Evolutionary conservation across 108 stramenopile genomes (phyloP).

Genomic region (Epipyxis sp.): DNA sequence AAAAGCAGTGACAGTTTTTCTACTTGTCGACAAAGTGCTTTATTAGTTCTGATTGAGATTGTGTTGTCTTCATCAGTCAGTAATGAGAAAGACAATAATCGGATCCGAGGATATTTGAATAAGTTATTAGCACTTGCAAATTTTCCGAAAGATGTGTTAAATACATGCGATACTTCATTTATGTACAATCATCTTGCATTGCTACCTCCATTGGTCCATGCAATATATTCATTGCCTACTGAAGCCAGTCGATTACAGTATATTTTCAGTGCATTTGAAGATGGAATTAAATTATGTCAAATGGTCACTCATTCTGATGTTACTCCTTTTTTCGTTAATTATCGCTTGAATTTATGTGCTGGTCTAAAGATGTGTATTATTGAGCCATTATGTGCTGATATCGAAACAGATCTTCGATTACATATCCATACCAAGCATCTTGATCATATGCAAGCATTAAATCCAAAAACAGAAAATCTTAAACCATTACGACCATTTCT

Average conservation of each 20-base stretch:
- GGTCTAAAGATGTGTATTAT: neutral
- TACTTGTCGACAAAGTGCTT: neutral
- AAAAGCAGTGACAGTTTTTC: neutral
- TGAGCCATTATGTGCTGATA: constrained; percentile 25
- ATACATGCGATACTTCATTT: neutral
- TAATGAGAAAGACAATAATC: neutral
- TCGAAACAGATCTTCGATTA: constrained; percentile 37
- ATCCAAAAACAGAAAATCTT: constrained; percentile 25
- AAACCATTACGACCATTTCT: neutral
- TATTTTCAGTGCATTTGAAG: neutral
- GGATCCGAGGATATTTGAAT: neutral
- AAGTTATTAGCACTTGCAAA: neutral
- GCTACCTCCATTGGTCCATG: neutral
- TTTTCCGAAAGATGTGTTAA: neutral
- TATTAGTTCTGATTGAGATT: neutral
- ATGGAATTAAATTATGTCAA: neutral
- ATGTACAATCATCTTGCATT: neutral
- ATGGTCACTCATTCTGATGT: neutral
- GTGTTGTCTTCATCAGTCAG: neutral
- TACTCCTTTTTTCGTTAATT: neutral
- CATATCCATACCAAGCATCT: constrained; percentile 37
- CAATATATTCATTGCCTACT: neutral
- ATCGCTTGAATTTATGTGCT: neutral
- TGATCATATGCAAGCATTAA: constrained; percentile 29
- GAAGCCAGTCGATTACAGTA: neutral